Evolutionary conservation across 169 alveolate species (phyloP).

Genomic region (Cryptosporidium bovis): DNA sequence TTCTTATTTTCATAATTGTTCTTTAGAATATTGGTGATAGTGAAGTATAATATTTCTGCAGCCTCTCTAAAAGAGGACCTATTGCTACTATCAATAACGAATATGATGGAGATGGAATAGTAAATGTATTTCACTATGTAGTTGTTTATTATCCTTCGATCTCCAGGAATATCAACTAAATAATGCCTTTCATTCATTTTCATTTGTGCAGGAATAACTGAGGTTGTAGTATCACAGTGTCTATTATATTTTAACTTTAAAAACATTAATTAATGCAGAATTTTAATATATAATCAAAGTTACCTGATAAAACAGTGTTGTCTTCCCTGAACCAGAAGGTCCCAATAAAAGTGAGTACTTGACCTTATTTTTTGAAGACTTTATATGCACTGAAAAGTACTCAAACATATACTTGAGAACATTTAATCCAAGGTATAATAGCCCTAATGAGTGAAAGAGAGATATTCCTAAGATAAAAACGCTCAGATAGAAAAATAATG

Average conservation of each 20-base stretch:
- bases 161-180: slow-evolving; percentile 74
- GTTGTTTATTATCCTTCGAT: slow-evolving; percentile 35
- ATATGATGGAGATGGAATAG: slow-evolving; percentile 14
- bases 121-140: slow-evolving; percentile 17
- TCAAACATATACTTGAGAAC: not conserved
- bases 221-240: slow-evolving; percentile 28
- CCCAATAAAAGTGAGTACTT: slow-evolving; percentile 51
- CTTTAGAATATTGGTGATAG: not conserved
- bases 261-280: not conserved
- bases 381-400: not conserved
- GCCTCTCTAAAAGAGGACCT: slow-evolving; percentile 72
- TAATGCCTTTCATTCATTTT: slow-evolving; percentile 9
- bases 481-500: not conserved
- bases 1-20: not conserved
- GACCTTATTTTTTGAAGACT: not conserved
- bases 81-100: slow-evolving; percentile 66
- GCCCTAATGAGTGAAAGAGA: slow-evolving; percentile 22
- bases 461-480: slow-evolving; percentile 22
- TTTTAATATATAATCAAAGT: not conserved
- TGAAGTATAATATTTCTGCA: slow-evolving; percentile 58
- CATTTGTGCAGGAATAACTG: slow-evolving; percentile 20
- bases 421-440: slow-evolving; percentile 1
- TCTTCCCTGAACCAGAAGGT: slow-evolving; percentile 76
- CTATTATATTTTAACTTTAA: slow-evolving; percentile 26
- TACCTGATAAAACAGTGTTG: slow-evolving; percentile 73